phyloP scores from a whole-genome alignment of 2,329 filamentous ascomycete species.

The Fusarium sacchari region DNA sequence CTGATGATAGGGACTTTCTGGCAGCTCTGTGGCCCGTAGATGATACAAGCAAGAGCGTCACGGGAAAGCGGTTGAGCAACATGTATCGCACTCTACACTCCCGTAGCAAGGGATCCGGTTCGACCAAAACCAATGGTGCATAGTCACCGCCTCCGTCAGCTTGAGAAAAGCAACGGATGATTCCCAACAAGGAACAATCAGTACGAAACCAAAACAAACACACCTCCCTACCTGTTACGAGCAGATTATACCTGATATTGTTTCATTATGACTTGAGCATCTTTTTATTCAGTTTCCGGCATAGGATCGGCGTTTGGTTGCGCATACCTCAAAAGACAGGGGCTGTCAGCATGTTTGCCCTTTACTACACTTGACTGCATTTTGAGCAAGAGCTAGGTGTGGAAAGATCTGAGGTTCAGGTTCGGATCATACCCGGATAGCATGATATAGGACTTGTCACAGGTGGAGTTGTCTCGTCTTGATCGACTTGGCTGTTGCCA shows the following conservation, averaged over 20 bases:
- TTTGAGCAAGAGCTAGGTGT: slow-evolving; percentile 12
- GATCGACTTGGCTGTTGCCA: slow-evolving; percentile 23
- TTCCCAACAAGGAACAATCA: background rate
- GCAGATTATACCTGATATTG: slow-evolving; percentile 34
- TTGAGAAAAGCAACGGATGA: background rate
- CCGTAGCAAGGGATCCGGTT: slow-evolving; percentile 47
- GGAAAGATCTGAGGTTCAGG: slow-evolving; percentile 21
- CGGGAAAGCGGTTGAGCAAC: slow-evolving; percentile 55
- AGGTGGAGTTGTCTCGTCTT: slow-evolving; percentile 37
- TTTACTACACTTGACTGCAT: slow-evolving; percentile 1
- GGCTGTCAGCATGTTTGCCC: slow-evolving; percentile 40
- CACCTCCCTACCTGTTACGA: slow-evolving; percentile 12
- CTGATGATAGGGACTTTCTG: slow-evolving; percentile 53
- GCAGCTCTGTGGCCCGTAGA: slow-evolving; percentile 59
- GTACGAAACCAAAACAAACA: background rate
- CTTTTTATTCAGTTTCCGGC: slow-evolving; percentile 36
- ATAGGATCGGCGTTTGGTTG: slow-evolving; percentile 46
- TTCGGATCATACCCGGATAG: slow-evolving; percentile 44
- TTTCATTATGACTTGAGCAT: slow-evolving; percentile 37
- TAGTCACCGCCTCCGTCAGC: slow-evolving; percentile 28
- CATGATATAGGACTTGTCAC: slow-evolving; percentile 43
- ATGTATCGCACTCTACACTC: slow-evolving; percentile 56
- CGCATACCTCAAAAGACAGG: slow-evolving; percentile 27
- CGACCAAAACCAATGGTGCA: slow-evolving; percentile 48
- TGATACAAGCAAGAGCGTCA: slow-evolving; percentile 56